Evolutionary conservation across 2,329 filamentous ascomycete genomes (phyloP).

Genomic region (Ophiostoma populinum): DNA sequence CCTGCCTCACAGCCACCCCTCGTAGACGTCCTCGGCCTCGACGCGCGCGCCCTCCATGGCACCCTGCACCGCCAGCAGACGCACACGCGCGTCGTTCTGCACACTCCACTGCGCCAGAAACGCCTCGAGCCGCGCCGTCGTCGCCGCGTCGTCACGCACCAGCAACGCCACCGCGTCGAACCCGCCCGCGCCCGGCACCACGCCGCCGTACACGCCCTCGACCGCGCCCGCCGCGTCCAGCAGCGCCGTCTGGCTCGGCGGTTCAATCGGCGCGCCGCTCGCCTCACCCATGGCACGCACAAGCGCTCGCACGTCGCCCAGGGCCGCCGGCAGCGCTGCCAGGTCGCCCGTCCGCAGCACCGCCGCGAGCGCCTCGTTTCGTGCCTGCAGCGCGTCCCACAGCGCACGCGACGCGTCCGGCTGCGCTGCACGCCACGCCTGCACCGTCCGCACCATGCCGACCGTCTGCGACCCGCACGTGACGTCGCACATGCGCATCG

Average conservation of each 20-base stretch:
- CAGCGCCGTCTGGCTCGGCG: conserved; percentile 64
- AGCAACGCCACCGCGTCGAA: conserved; percentile 79
- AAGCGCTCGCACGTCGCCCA: conserved; percentile 18
- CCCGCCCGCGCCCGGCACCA: conserved; percentile 86
- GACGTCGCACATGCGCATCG: conserved; percentile 87
- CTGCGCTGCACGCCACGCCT: conserved; percentile 60
- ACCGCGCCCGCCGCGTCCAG: conserved; percentile 63
- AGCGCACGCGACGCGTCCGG: conserved; percentile 45
- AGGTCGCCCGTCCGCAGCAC: conserved; percentile 35
- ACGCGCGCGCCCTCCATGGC: conserved; percentile 49
- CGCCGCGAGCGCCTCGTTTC: conserved; percentile 53
- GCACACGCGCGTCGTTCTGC: conserved; percentile 43
- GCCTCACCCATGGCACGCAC: conserved; percentile 61
- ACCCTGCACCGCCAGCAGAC: conserved; percentile 50
- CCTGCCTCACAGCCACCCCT: conserved; percentile 8
- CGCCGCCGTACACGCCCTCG: conserved; percentile 71
- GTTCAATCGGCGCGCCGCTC: conserved; percentile 77
- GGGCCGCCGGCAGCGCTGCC: conserved; percentile 1
- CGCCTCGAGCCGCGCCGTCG: conserved; percentile 38
- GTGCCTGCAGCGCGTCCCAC: conserved; percentile 58
- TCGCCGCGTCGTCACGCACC: conserved; percentile 53
- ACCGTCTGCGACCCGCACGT: conserved; percentile 88
- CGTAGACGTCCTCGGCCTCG: conserved; percentile 27
- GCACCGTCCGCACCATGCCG: conserved; percentile 84
- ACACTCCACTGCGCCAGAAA: conserved; percentile 50